Evolutionary conservation across 1,284 basidiomycete genomes (phyloP).

Genomic region (Xerocomus nothofagi): DNA sequence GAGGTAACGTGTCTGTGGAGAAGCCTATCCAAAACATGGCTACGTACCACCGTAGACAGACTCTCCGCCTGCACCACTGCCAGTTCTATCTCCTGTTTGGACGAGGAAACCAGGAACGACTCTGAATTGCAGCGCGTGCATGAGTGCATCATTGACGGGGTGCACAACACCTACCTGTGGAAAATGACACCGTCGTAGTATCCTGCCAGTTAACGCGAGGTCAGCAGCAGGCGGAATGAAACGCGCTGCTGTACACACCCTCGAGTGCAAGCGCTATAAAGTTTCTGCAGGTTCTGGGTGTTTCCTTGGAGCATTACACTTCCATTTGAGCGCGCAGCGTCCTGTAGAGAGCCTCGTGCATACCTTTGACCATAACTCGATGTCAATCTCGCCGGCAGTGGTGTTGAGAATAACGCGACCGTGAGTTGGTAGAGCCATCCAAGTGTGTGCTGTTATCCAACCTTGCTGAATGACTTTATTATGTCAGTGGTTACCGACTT

Average conservation of each 20-base stretch:
- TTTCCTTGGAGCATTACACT: constrained; percentile 64
- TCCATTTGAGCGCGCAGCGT: not conserved
- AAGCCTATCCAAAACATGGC: not conserved
- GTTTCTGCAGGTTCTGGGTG: constrained; percentile 92
- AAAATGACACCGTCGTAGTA: constrained; percentile 97
- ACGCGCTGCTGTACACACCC: constrained; percentile 52
- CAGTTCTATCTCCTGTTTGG: constrained; percentile 94
- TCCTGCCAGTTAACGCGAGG: constrained; percentile 46
- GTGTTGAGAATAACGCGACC: constrained; percentile 90
- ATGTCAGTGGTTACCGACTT: too few species aligned
- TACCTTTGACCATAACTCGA: constrained; percentile 94
- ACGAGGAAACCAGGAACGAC: constrained; percentile 88
- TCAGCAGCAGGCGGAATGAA: constrained; percentile 8
- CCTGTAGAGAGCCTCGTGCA: constrained; percentile 3
- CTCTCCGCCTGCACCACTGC: constrained; percentile 89
- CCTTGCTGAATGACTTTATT: too few species aligned
- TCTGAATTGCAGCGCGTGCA: constrained; percentile 37
- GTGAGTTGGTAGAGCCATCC: constrained; percentile 77
- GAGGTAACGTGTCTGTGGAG: not conserved
- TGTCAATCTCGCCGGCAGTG: constrained; percentile 88
- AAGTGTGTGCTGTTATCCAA: not conserved
- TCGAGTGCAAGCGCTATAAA: constrained; percentile 89
- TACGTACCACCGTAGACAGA: constrained; percentile 83
- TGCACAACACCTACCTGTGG: constrained; percentile 63
- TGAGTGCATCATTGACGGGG: not conserved